Evolutionary conservation across 2,329 filamentous ascomycete species (phyloP).

Genomic region (Alternaria novae-zelandiae): DNA sequence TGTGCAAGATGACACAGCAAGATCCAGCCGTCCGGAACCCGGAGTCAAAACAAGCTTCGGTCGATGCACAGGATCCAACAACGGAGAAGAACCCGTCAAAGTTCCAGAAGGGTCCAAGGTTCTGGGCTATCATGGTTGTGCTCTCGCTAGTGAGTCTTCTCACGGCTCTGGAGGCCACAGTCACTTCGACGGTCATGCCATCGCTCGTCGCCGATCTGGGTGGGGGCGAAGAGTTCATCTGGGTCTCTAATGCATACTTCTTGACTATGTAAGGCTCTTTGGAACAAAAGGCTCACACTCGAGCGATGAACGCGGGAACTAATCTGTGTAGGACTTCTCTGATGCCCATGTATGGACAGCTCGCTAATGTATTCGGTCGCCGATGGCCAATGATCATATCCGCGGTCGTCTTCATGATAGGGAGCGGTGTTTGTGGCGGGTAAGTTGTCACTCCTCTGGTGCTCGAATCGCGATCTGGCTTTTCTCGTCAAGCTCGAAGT

Average conservation of each 20-base stretch:
- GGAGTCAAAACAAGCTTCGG: background rate
- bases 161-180: background rate
- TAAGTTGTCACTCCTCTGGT: background rate
- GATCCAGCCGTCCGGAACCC: background rate
- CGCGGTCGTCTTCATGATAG: background rate
- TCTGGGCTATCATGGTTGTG: background rate
- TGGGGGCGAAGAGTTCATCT: background rate
- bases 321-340: background rate
- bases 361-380: background rate
- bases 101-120: background rate
- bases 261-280: background rate
- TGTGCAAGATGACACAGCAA: background rate
- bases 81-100: background rate
- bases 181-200: background rate
- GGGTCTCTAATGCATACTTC: background rate
- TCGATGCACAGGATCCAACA: background rate
- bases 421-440: background rate
- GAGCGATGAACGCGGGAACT: too few relatives aligned
- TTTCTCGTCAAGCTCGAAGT: background rate
- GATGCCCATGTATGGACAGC: background rate
- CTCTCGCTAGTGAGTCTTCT: background rate
- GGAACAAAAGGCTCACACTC: too few relatives aligned
- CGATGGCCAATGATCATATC: background rate
- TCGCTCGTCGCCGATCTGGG: background rate
- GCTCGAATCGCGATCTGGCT: too few relatives aligned